Evolutionary conservation across 352 stramenopile genomes (phyloP), one percentile per base, ranked within the genome.

Genomic region (Globisporangium mamillatum): DNA sequence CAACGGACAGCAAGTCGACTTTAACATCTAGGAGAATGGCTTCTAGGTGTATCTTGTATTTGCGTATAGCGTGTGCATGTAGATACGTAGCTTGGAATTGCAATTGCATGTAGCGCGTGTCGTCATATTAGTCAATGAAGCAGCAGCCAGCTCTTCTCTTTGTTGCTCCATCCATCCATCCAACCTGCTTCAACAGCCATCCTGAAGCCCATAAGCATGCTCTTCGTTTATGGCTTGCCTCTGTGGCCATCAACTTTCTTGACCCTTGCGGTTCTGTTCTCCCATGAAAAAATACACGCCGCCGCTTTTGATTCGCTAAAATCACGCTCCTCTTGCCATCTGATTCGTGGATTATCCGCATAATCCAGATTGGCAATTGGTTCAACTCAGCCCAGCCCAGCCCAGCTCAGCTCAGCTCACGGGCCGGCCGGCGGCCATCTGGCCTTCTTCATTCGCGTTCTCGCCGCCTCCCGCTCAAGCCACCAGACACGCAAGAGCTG

Each of bases 1-100:
- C 65, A 75, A 72, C 38, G 75, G 72, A 16, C 20, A 55, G 8
- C 56, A 69, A 0, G 66, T 81, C 20, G 36, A 61, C 29, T 61
- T 61, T 14, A 20, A 29, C 20, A 61, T 61, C 20, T 48, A 61
- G 55, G 18, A 18, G 29, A 14, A 12, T n/a, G 14, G 3, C 16
- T 38, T 18, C 8, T 36, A 20, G 14, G 5, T 25, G 5, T 25
- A 24, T 16, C 29, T 60, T 60, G 55, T n/a, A 27, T 60, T 60
- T 44, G 27, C 10, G 4, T 27, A 29, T 7, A 18, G 50, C 1
- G 50, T 18, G 20, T 27, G n/a, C 48, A n/a, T 55, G n/a, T 14
- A 16, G 7, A 3, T 6, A 27, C 7, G 48, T 54, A 54, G 46
- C 20, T n/a, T 48, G 41, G 3, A 48, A 7, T 44, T 48, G 14